phyloP scores from a whole-genome alignment of 176 grass and related monocot genomes.

The Triticum timopheevii region DNA sequence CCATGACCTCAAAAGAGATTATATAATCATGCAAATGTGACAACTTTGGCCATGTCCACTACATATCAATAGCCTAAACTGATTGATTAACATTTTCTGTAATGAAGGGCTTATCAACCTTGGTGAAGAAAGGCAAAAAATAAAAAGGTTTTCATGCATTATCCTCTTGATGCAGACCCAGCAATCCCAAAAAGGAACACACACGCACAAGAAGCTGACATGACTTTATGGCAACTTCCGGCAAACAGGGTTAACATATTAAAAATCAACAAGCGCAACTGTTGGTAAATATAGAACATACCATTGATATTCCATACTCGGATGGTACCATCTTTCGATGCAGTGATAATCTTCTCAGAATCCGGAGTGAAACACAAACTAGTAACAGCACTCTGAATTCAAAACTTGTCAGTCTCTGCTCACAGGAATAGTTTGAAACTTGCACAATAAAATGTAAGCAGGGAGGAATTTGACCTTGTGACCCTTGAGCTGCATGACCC shows the following conservation, averaged over 20 bases:
- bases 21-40: neutral
- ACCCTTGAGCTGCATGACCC: conserved; percentile 95
- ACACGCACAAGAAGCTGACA: neutral
- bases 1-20: neutral
- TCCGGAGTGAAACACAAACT: conserved; percentile 76
- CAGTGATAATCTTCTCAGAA: conserved; percentile 86
- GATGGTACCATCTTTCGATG: conserved; percentile 92
- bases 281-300: conserved; percentile 39
- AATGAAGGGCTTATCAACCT: neutral
- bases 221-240: neutral
- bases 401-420: neutral
- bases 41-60: neutral
- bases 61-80: neutral
- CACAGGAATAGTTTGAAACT: neutral
- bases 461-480: conserved; percentile 58
- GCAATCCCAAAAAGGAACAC: neutral
- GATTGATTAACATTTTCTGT: neutral
- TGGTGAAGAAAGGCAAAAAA: neutral
- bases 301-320: conserved; percentile 95
- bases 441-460: neutral
- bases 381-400: conserved; percentile 78
- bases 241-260: conserved; percentile 13
- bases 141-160: neutral
- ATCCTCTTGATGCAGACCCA: neutral
- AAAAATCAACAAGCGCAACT: neutral